Base-by-base conservation (phyloP, 2,329 filamentous ascomycete species). In the Aspergillus novofumigatus region DNA sequence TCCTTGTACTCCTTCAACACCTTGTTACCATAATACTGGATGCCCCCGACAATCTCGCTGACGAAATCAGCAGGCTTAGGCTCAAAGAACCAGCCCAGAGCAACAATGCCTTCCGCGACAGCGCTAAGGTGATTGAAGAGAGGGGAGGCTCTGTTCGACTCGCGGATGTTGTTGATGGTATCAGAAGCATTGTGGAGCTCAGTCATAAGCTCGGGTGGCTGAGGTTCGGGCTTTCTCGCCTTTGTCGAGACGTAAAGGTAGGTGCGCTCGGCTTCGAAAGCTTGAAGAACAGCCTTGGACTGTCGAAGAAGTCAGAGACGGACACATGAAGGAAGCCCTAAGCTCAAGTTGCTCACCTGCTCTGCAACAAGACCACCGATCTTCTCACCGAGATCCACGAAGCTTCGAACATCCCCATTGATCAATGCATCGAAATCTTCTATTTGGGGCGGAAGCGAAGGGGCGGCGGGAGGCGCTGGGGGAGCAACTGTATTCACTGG, bases 21-120 rank as follows among this genome's bases (percentile, higher is more conserved):
- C 66, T 92, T 86, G 79, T 99, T 97, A 35, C 94, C 94, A 67
- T 91, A 97, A 78, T 96, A 96, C 72, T 97, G 89, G 44, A 92
- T 91, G 52, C 91, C 88, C 29, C 88, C 87, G 21, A 96, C 81
- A 58, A 88, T 88, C 65, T 96, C 92, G 49, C 87, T 87, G 49
- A 97, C 89, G 67, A 92, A 90, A 69, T 94, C 92, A 62, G 84
- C 87, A 2, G 94, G 94, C 71, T 91, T 92, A 62, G 79, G 83
- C 53, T 95, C 90, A 51, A 94, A 85, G 57, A 97, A 89, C 94
- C 94, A 99, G 35, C 90, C 91, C 57, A 99, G 80, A 42, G 92
- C 87, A 69, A 91, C 88, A 64, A 96, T 92, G 63, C 92, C 92
- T 70, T 97, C 93, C 0, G 91, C 87, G 29, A 97, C 90, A 64